Conservation (phyloP, 306 rosid species). For the Glycine tomentella region DNA sequence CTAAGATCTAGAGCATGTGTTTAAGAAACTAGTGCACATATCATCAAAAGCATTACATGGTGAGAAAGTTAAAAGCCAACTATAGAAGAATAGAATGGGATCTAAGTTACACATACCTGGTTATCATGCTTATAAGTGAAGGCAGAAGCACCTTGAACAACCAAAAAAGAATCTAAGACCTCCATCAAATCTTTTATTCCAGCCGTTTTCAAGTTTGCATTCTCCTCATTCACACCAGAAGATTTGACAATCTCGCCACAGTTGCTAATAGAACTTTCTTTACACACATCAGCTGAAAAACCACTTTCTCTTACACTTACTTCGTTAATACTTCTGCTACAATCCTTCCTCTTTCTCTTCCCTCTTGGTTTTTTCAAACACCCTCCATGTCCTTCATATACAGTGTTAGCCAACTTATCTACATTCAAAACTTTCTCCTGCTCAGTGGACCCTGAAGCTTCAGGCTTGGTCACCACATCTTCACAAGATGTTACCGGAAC, state of each 20-base stretch:
- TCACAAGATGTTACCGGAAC: constrained; percentile 51
- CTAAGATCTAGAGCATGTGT: constrained; percentile 15
- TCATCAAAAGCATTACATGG: constrained; percentile 14
- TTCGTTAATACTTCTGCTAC: constrained; percentile 54
- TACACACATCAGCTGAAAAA: constrained; percentile 52
- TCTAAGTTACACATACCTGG: constrained; percentile 58
- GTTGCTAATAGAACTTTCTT: constrained; percentile 62
- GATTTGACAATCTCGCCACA: constrained; percentile 60
- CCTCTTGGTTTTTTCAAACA: constrained; percentile 66
- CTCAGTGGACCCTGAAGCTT: constrained; percentile 36
- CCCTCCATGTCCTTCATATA: constrained; percentile 48
- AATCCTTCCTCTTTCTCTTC: constrained; percentile 79
- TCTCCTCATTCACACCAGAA: constrained; percentile 52
- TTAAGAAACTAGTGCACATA: constrained; percentile 19
- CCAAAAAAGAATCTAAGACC: constrained; percentile 56
- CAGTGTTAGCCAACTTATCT: neutral
- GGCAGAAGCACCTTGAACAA: constrained; percentile 57
- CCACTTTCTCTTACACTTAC: constrained; percentile 64
- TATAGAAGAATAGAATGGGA: neutral
- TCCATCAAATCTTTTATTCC: constrained; percentile 52
- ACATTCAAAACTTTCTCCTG: too few species aligned
- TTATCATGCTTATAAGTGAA: constrained; percentile 66
- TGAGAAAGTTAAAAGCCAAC: neutral
- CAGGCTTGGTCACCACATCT: constrained; percentile 57
- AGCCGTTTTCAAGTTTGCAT: constrained; percentile 46